phyloP scores from a whole-genome alignment of 2,329 filamentous ascomycete species.

The Aureobasidium leucospermi region DNA sequence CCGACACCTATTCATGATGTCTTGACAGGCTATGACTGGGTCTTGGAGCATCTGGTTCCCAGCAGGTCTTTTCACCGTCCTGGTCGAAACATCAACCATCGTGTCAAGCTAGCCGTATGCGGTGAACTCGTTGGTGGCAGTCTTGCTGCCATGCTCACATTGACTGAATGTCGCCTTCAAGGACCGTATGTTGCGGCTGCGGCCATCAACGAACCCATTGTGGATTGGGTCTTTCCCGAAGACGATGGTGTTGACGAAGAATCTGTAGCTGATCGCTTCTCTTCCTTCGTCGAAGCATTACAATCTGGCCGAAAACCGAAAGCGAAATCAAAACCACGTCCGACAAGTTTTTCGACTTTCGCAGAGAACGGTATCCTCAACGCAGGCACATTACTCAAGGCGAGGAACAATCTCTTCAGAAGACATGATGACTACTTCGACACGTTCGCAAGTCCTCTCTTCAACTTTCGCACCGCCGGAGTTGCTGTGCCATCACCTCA shows the following conservation, averaged over 20 bases:
- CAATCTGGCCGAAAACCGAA: not conserved
- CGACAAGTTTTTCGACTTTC: slow-evolving; percentile 7
- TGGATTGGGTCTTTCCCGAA: slow-evolving; percentile 39
- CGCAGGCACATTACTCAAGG: slow-evolving; percentile 23
- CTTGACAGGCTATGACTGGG: slow-evolving; percentile 41
- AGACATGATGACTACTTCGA: slow-evolving; percentile 40
- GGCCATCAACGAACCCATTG: slow-evolving; percentile 40
- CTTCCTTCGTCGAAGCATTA: not conserved
- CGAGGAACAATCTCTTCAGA: slow-evolving; percentile 34
- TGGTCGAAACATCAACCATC: slow-evolving; percentile 21
- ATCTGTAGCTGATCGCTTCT: not conserved
- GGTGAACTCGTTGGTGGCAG: slow-evolving; percentile 43
- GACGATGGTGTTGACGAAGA: slow-evolving; percentile 20
- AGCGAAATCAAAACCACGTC: not conserved
- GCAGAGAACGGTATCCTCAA: not conserved
- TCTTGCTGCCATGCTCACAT: slow-evolving; percentile 41
- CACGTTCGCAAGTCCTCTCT: slow-evolving; percentile 42
- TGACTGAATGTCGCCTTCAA: slow-evolving; percentile 42
- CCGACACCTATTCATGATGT: slow-evolving; percentile 43
- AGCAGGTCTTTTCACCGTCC: slow-evolving; percentile 21
- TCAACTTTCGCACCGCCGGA: slow-evolving; percentile 43
- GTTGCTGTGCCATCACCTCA: slow-evolving; percentile 20
- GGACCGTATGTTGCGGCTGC: slow-evolving; percentile 36
- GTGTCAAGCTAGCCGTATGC: slow-evolving; percentile 35
- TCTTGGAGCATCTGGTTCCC: slow-evolving; percentile 31